Conservation (phyloP, 164 flowering plant genomes). For the Berberis thunbergii region DNA sequence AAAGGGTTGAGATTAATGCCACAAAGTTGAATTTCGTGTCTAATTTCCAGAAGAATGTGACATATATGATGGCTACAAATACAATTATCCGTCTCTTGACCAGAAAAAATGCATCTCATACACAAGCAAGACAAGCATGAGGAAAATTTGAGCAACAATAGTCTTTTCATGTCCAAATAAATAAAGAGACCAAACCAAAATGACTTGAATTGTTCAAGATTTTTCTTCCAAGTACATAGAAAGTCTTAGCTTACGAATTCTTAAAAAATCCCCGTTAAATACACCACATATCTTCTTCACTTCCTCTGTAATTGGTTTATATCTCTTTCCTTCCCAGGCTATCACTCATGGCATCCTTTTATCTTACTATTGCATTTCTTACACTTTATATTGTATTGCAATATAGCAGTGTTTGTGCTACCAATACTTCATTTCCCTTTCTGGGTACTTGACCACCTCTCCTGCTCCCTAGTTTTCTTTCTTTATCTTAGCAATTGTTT, state of each 20-base stretch:
- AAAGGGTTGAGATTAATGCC: no score
- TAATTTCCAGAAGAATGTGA: no score
- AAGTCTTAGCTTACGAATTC: neutral
- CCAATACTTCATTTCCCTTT: neutral
- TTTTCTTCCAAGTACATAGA: neutral
- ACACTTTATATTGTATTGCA: conserved; percentile 1
- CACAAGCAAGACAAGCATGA: neutral
- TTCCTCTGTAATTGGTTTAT: neutral
- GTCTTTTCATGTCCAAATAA: no score
- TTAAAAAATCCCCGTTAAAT: neutral
- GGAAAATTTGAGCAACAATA: neutral
- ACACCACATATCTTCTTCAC: neutral
- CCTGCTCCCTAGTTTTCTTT: neutral
- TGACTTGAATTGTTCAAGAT: neutral
- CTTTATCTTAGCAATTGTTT: neutral
- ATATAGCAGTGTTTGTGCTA: neutral
- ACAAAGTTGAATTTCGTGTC: no score
- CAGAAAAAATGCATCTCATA: no score
- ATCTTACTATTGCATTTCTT: neutral
- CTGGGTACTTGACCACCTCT: neutral
- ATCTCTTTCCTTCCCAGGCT: neutral
- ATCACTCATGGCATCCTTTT: neutral
- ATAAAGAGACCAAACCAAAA: no score
- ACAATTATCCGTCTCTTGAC: no score
- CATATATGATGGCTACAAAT: no score